Percentiles rank a stretch among this genome's conserved stretches.
Evolutionary conservation across 2,329 filamentous ascomycete genomes (phyloP).

Genomic region (Aspergillus novoparasiticus): DNA sequence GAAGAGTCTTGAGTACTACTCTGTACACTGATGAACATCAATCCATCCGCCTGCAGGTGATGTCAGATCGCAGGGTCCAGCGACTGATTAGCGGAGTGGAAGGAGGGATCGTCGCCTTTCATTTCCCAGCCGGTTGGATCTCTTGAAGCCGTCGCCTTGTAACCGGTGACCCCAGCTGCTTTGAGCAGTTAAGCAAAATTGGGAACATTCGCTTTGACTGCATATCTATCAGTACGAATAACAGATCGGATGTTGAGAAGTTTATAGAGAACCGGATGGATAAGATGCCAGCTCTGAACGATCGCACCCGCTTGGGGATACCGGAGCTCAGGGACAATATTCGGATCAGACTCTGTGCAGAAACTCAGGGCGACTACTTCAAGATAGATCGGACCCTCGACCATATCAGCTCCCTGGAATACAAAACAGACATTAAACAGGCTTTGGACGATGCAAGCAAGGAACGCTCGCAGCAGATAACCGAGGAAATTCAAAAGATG

Average conservation of each 20-base stretch:
- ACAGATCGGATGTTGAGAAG: constrained; percentile 25
- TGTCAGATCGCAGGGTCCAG: not conserved
- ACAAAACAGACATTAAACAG: constrained; percentile 29
- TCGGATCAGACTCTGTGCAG: constrained; percentile 20
- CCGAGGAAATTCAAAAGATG: constrained; percentile 25
- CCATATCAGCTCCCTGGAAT: constrained; percentile 30
- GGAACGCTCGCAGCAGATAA: constrained; percentile 28
- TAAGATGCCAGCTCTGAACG: constrained; percentile 27
- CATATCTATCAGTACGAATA: constrained; percentile 23
- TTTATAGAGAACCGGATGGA: constrained; percentile 30
- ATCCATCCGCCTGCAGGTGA: not conserved
- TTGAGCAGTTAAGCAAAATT: constrained; percentile 19
- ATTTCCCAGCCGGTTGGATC: not conserved
- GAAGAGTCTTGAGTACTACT: not conserved
- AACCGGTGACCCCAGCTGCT: constrained; percentile 24
- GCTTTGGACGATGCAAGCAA: constrained; percentile 27
- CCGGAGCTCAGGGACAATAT: constrained; percentile 24
- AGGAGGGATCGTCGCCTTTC: not conserved
- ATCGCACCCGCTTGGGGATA: constrained; percentile 20
- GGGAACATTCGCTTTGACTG: constrained; percentile 11
- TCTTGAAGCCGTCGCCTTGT: constrained; percentile 3
- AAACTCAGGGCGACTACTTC: constrained; percentile 30
- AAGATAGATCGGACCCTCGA: constrained; percentile 27
- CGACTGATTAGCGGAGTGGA: not conserved
- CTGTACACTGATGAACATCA: not conserved